These are phyloP conservation scores for Hemileia vastatrix DNA, from an alignment of 1,284 basidiomycete species.

Conservation along the genomic window DNA sequence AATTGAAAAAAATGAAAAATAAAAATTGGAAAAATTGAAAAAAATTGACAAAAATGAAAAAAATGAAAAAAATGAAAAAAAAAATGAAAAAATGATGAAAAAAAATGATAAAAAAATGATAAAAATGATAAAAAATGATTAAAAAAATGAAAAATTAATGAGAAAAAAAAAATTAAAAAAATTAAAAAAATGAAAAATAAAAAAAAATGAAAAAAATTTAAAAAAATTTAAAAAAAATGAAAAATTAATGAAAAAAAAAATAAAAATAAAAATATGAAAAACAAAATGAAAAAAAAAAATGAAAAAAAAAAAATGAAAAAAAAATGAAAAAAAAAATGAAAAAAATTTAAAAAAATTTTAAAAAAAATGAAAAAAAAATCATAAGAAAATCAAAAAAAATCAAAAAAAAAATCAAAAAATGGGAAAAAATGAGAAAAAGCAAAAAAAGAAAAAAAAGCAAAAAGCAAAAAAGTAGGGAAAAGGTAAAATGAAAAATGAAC, in stretches of 20 bases:
- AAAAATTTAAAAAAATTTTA: not conserved
- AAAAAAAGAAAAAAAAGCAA: not conserved
- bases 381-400: not conserved
- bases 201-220: too few species aligned
- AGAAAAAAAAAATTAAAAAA: not conserved
- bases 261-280: not conserved
- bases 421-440: not conserved
- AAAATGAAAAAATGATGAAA: not conserved
- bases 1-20: too few species aligned
- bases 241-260: not conserved
- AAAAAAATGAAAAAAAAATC: not conserved
- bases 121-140: slow-evolving; percentile 1
- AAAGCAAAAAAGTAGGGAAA: not conserved
- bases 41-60: too few species aligned
- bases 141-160: not conserved
- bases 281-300: not conserved
- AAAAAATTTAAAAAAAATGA: too few species aligned
- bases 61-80: too few species aligned
- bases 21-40: too few species aligned
- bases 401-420: not conserved
- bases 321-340: not conserved
- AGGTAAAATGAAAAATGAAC: not conserved
- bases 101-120: not conserved
- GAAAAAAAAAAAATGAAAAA: not conserved
- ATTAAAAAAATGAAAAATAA: not conserved